phyloP scores from a whole-genome alignment of 164 flowering plant species.

The Tinospora cordifolia region DNA sequence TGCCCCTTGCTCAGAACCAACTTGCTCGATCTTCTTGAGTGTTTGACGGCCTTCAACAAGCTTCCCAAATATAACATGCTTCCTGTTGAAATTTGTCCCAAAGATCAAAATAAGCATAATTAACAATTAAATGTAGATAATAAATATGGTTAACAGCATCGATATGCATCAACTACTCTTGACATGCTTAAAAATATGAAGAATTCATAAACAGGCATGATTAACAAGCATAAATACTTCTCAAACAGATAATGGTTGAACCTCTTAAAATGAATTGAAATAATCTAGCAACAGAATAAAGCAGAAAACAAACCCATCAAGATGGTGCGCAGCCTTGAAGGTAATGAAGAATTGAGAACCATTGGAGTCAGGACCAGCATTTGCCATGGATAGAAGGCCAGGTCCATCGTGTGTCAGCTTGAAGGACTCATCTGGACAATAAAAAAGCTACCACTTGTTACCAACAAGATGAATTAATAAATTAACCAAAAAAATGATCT shows the following conservation, averaged over 20 bases:
- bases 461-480: neutral
- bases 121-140: neutral
- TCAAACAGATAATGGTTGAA: conserved; percentile 5
- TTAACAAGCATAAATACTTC: neutral
- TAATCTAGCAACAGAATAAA: neutral
- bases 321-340: conserved; percentile 63
- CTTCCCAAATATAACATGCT: conserved; percentile 80
- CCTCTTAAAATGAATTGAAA: neutral
- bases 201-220: neutral
- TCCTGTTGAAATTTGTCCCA: conserved; percentile 37
- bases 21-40: conserved; percentile 63
- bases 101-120: neutral
- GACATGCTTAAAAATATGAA: too few species aligned
- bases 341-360: conserved; percentile 86
- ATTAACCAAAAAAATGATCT: neutral
- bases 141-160: too few species aligned
- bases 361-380: conserved; percentile 60
- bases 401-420: conserved; percentile 67
- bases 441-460: conserved; percentile 1
- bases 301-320: conserved; percentile 61
- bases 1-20: conserved; percentile 61
- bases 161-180: too few species aligned
- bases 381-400: conserved; percentile 83
- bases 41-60: conserved; percentile 71
- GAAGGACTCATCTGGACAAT: conserved; percentile 63